A percentile compares a stretch with the other conserved stretches of the same genome.
Conservation (phyloP, 805 yeast genomes). For the Komagataella pseudopastoris region DNA sequence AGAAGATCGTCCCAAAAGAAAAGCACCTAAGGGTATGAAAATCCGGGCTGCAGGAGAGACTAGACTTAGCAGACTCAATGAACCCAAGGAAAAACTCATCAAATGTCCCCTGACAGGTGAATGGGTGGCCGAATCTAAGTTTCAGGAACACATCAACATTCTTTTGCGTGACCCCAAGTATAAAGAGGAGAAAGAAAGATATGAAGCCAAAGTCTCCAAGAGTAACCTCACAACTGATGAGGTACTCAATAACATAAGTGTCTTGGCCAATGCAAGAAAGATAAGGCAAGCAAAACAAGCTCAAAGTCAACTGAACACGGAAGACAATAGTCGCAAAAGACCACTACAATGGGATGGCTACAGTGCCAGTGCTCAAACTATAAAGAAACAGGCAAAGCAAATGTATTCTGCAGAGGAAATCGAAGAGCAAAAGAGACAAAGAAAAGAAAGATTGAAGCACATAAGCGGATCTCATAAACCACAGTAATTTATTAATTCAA, state of each 20-base stretch:
- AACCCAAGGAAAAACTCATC: slow-evolving; percentile 22
- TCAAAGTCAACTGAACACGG: neutral
- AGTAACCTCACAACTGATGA: slow-evolving; percentile 40
- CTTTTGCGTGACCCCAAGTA: slow-evolving; percentile 69
- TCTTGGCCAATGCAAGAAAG: slow-evolving; percentile 12
- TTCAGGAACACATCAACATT: slow-evolving; percentile 57
- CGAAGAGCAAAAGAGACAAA: slow-evolving; percentile 11
- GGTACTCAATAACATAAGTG: slow-evolving; percentile 48
- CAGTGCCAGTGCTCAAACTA: slow-evolving; percentile 11
- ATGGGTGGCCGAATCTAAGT: slow-evolving; percentile 54
- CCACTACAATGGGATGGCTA: slow-evolving; percentile 21
- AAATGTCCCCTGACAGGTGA: slow-evolving; percentile 74
- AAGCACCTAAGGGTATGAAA: slow-evolving; percentile 37
- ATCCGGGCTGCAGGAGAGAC: slow-evolving; percentile 63
- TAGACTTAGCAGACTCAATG: slow-evolving; percentile 24
- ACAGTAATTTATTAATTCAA: neutral
- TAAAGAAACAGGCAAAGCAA: slow-evolving; percentile 9
- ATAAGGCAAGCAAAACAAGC: slow-evolving; percentile 3
- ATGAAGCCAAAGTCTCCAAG: slow-evolving; percentile 30
- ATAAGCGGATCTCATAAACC: slow-evolving; percentile 8
- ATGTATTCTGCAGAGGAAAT: slow-evolving; percentile 10
- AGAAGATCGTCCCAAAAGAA: slow-evolving; percentile 3
- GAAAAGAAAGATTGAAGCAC: slow-evolving; percentile 5
- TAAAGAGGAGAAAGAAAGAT: slow-evolving; percentile 51
- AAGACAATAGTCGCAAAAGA: slow-evolving; percentile 9